Percentiles rank a stretch among this genome's conserved stretches.
Conservation (phyloP, 2,329 filamentous ascomycete species). For the Fusarium sp. region DNA sequence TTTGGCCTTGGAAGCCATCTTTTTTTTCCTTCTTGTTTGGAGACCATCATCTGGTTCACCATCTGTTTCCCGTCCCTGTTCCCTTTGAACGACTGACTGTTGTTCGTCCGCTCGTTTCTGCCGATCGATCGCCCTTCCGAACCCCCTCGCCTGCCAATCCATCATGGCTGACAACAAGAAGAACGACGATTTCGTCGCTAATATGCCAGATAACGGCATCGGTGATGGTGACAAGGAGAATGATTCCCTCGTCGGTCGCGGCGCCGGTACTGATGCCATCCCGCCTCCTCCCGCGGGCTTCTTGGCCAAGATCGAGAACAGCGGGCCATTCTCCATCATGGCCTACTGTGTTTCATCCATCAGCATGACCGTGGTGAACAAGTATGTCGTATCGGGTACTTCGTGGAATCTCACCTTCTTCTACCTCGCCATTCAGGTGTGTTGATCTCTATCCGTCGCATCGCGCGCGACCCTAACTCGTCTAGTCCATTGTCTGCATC, state of each 20-base stretch:
- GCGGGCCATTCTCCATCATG: constrained; percentile 82
- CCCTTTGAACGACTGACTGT: constrained; percentile 35
- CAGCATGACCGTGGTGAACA: constrained; percentile 99
- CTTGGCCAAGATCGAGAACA: constrained; percentile 71
- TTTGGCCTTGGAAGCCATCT: constrained; percentile 24
- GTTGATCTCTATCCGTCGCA: constrained; percentile 40
- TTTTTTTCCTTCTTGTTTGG: constrained; percentile 1
- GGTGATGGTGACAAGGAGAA: constrained; percentile 38
- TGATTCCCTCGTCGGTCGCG: constrained; percentile 36
- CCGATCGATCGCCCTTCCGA: constrained; percentile 7
- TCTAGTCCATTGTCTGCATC: constrained; percentile 88
- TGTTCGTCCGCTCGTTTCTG: constrained; percentile 40
- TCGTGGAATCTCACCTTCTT: constrained; percentile 98
- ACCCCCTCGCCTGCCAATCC: neutral
- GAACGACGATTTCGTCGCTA: constrained; percentile 39
- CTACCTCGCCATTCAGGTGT: constrained; percentile 90
- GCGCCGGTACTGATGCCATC: constrained; percentile 34
- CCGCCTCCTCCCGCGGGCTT: constrained; percentile 25
- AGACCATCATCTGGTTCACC: constrained; percentile 5
- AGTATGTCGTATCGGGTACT: constrained; percentile 93
- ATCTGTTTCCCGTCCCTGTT: neutral
- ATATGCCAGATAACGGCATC: constrained; percentile 32
- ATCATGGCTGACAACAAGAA: constrained; percentile 39
- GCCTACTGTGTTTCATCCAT: constrained; percentile 96
- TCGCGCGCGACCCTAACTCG: constrained; percentile 5